These are phyloP conservation scores for Tilletia setariae DNA, from an alignment of 1,284 basidiomycete species.

Conservation along the genomic window DNA sequence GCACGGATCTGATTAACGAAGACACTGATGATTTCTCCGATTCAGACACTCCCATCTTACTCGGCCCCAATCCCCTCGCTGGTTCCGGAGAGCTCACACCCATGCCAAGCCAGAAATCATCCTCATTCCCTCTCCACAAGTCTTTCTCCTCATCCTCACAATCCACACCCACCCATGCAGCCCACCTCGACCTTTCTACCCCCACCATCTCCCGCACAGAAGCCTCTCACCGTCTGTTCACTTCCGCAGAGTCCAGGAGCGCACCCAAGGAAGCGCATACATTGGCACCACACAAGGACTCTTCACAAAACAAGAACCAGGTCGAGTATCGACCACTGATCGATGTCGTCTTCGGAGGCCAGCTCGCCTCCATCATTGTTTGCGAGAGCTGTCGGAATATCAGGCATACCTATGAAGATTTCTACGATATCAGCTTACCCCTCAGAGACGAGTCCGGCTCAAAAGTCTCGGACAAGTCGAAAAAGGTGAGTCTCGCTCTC, in stretches of 20 bases:
- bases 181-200: too few species aligned
- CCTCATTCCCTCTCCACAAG: background rate
- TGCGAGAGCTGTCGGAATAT: slow-evolving; percentile 86
- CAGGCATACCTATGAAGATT: slow-evolving; percentile 86
- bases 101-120: background rate
- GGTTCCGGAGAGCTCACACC: slow-evolving; percentile 13
- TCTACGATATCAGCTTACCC: slow-evolving; percentile 83
- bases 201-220: too few species aligned
- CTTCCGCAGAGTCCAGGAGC: background rate
- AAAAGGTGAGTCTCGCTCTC: slow-evolving; percentile 20
- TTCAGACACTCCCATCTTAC: background rate
- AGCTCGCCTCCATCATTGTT: slow-evolving; percentile 80
- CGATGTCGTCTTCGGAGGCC: slow-evolving; percentile 84
- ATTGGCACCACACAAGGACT: slow-evolving; percentile 62
- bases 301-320: slow-evolving; percentile 49
- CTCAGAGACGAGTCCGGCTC: slow-evolving; percentile 55
- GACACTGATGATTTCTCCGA: background rate
- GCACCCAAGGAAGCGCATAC: slow-evolving; percentile 55
- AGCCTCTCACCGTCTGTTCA: too few species aligned
- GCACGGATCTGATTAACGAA: background rate
- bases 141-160: background rate
- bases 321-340: slow-evolving; percentile 69
- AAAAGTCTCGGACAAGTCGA: slow-evolving; percentile 24
- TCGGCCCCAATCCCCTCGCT: background rate
- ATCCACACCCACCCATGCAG: background rate